These are phyloP conservation scores for Xerocomellus intermedius DNA, from an alignment of 768 basidiomycete genomes.

Conservation along the genomic window DNA sequence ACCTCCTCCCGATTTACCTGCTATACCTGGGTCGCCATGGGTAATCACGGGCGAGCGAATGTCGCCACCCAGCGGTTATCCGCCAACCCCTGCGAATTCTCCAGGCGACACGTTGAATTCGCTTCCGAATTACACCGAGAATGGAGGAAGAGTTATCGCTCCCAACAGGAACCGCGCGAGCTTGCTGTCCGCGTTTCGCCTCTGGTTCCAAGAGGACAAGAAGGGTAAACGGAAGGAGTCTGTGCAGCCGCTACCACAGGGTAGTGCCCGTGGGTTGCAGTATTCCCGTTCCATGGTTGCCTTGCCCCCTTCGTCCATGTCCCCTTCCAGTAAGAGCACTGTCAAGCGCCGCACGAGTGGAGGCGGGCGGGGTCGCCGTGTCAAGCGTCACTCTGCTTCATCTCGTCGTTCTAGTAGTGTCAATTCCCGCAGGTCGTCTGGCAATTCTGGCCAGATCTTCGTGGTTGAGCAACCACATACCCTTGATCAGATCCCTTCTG, in stretches of 20 bases:
- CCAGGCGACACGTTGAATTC: constrained; percentile 52
- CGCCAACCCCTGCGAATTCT: constrained; percentile 51
- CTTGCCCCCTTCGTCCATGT: constrained; percentile 26
- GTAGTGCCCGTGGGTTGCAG: constrained; percentile 20
- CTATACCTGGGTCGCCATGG: constrained; percentile 68
- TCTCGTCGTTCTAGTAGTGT: constrained; percentile 90
- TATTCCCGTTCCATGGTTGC: constrained; percentile 27
- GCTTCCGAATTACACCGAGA: constrained; percentile 40
- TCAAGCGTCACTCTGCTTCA: constrained; percentile 69
- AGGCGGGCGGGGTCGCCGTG: constrained; percentile 47
- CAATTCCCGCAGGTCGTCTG: constrained; percentile 75
- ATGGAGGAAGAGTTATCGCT: constrained; percentile 32
- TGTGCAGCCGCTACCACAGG: constrained; percentile 17
- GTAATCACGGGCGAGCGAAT: constrained; percentile 52
- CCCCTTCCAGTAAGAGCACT: constrained; percentile 34
- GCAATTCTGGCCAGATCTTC: constrained; percentile 45
- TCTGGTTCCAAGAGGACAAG: constrained; percentile 91
- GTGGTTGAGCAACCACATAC: constrained; percentile 57
- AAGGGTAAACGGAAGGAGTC: constrained; percentile 79
- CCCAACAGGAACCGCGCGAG: constrained; percentile 70
- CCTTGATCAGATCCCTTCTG: constrained; percentile 50
- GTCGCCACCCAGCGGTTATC: constrained; percentile 33
- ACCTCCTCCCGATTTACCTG: constrained; percentile 41
- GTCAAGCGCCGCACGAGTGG: constrained; percentile 54
- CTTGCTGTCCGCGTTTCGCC: constrained; percentile 78